Evolutionary conservation across 140 eudicot species (phyloP), one percentile per base, ranked within the genome.

Genomic region (Anethum foeniculum): DNA sequence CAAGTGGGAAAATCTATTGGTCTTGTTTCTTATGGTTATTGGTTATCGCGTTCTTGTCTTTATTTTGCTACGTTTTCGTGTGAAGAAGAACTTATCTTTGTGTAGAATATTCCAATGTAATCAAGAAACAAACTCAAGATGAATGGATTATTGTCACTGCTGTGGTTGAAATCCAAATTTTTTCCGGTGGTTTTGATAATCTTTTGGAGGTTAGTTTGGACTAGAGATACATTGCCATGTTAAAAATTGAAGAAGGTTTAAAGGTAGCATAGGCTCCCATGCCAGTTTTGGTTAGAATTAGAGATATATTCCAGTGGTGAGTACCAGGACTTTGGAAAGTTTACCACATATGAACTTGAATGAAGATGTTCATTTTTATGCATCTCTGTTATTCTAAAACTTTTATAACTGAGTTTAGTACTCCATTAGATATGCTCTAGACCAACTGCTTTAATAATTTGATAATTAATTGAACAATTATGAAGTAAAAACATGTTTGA

Each of bases 11-110:
- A 94, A 90, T 56, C 80, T 94, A 69, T 71, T 92, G 51, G 85
- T 90, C 75, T 84, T 94, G 83, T 86, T 88, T 71, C 86, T 92
- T 2, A 92, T 94, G 97, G 96, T 96, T 64, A 30, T 92, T 79
- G 96, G 89, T 0, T 92, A 87, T 75, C 94, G 96, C 46, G 46
- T 87, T 80, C 81, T 92, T 85, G 96, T 90, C 75, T 90, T 92
- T 68, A 46, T 89, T 51, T 77, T 94, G 88, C 96, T 94, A n/a
- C 90, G 85, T 38, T 71, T 90, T 83, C 84, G 87, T 77, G 82
- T 90, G 48, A 84, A 88, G 49, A 87, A 84, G 65, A 87, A 82
- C 69, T 60, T 80, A 3, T 85, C 86, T 79, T 60, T 85, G 36
- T 78, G 74, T 82, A 84, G 87, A 82, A 56, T 88, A 78, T 86